Percentiles rank a stretch among this genome's conserved stretches.
phyloP scores from a whole-genome alignment of 2,329 filamentous ascomycete species.

The Phaeoacremonium minimum region DNA sequence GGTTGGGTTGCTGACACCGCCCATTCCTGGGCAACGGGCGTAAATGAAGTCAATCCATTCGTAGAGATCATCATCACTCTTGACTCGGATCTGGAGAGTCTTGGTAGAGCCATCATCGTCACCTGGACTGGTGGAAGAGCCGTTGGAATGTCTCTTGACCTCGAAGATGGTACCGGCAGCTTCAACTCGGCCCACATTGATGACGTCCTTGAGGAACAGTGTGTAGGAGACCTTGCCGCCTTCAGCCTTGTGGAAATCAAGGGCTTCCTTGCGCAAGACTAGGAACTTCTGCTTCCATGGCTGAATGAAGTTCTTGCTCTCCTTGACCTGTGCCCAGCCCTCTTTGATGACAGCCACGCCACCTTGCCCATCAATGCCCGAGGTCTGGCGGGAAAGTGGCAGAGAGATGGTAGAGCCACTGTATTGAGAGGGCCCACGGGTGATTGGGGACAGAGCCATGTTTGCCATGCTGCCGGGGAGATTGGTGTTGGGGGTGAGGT shows the following conservation, averaged over 20 bases:
- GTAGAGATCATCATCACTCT: slow-evolving; percentile 94
- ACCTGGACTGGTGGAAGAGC: slow-evolving; percentile 64
- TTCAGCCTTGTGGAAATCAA: slow-evolving; percentile 93
- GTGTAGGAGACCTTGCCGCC: slow-evolving; percentile 84
- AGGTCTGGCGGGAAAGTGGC: slow-evolving; percentile 59
- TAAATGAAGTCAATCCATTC: slow-evolving; percentile 99
- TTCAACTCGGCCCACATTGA: slow-evolving; percentile 87
- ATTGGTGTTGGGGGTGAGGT: slow-evolving; percentile 71
- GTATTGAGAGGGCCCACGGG: slow-evolving; percentile 58
- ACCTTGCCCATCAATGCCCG: slow-evolving; percentile 58
- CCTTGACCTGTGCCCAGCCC: slow-evolving; percentile 82
- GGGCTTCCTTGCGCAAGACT: slow-evolving; percentile 84
- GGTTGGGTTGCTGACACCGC: slow-evolving; percentile 95
- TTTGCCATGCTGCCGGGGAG: slow-evolving; percentile 75
- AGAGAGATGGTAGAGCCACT: slow-evolving; percentile 70
- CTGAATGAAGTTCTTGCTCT: slow-evolving; percentile 80
- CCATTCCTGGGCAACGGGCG: slow-evolving; percentile 93
- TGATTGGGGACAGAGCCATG: slow-evolving; percentile 69
- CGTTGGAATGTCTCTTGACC: slow-evolving; percentile 73
- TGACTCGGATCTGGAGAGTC: slow-evolving; percentile 87
- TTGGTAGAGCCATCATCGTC: slow-evolving; percentile 78
- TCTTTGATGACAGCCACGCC: slow-evolving; percentile 75
- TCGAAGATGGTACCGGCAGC: slow-evolving; percentile 90
- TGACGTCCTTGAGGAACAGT: slow-evolving; percentile 80
- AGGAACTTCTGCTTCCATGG: slow-evolving; percentile 89